Evolutionary conservation across 2,329 filamentous ascomycete genomes (phyloP), one percentile per base, ranked within the genome.

Genomic region (Hypoxylon sp.): DNA sequence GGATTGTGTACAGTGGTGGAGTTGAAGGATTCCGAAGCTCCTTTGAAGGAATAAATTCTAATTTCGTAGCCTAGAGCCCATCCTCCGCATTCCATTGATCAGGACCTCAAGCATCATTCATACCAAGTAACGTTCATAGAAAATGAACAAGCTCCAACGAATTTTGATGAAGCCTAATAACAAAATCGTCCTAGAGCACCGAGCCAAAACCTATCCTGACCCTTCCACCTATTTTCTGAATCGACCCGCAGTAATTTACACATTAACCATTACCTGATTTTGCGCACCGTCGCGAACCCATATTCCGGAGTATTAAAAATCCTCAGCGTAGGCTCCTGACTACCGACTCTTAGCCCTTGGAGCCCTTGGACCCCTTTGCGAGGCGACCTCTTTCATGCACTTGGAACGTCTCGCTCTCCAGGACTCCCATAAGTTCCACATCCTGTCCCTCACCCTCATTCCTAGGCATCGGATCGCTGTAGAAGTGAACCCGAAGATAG

Each of bases 351-450:
- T 3, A 27, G 3, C 24, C 19, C n/a, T 27, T 42, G 24, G 24
- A 54, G 5, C 50, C 13, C 19, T 21, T 24, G 21, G 15, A 21
- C 17, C n/a, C 29, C 29, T 15, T 56, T 2, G 39, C 6, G n/a
- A 27, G 35, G 8, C 19, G 31, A 8, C 55, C 31, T 44, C 29
- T 39, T 48, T 50, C 19, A 13, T 17, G 31, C 54, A 63, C 64
- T 17, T 50, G 37, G 50, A 67, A 67, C 19, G 32, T 37, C 53
- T 62, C 54, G 11, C 64, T 67, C 13, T 63, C 58, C 42, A 60
- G 11, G n/a, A 48, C 35, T 17, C 50, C 61, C 39, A 63, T 31
- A 27, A 63, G 50, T 47, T 67, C 64, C 59, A 67, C 54, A 15
- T 55, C 39, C 10, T 51, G 35, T 2, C 48, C 59, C 15, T 44